Evolutionary conservation across 495 filamentous ascomycete genomes (phyloP), one percentile per base, ranked within the genome.

Genomic region (Daldinia childiae): DNA sequence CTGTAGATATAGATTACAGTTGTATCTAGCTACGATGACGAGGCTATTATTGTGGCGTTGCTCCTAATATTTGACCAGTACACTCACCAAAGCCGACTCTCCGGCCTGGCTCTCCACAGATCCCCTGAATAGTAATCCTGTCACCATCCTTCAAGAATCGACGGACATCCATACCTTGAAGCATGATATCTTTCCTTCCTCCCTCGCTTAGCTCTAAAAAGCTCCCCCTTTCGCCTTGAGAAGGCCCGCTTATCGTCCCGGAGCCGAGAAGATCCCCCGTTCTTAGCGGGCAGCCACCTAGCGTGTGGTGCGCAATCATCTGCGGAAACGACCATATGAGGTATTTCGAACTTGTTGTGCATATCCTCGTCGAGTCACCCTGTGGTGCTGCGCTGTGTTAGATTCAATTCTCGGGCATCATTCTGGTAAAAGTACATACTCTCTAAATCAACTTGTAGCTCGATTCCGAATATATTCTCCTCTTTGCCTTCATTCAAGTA

Each of bases 251-350:
- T 72, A 98, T 97, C 1, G 95, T 98, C 2, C 95, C 95, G 4
- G 91, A 94, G 19, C 93, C 95, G 1, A 98, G 78, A 57, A 98
- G 80, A 72, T 98, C 95, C 38, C 95, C 95, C 0, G 90, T 84
- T 43, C 88, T 87, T 83, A 98, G 77, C 15, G 90, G 89, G 78
- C 95, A 98, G 24, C 95, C 95, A 1, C 90, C 92, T 51, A 95
- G 85, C 6, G 92, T 90, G 77, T 98, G 95, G 76, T 98, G 95
- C 0, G 95, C 90, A 39, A 98, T 83, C 93, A 98, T 97, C 81
- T 98, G 95, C 14, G 92, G 87, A 81, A 97, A 98, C 0, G 93
- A 97, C 85, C 89, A 98, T 21, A 98, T 86, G 29, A 98, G 87
- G 77, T 97, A 88, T 64, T 81, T 85, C 9, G 88, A 86, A 62